Percentiles rank a stretch among this genome's conserved stretches.
These are phyloP conservation scores for Aspergillus neoniger DNA, from an alignment of 2,329 filamentous ascomycete species.

Conservation along the genomic window DNA sequence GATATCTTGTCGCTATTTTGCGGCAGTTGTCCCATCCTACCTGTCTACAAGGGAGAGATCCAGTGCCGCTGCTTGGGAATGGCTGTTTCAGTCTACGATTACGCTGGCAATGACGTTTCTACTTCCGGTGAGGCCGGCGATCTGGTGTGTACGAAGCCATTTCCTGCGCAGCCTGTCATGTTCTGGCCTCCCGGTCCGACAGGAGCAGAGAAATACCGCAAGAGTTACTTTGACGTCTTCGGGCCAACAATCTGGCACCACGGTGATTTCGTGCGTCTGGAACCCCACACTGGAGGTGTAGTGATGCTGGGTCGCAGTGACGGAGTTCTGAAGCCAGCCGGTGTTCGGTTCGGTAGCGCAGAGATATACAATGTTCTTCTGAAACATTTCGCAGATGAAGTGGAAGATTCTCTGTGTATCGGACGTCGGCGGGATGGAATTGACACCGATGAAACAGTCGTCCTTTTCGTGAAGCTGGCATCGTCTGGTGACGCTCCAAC, in stretches of 20 bases:
- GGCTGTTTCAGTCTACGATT: conserved; percentile 64
- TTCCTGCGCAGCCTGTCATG: conserved; percentile 85
- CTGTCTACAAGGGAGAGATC: conserved; percentile 72
- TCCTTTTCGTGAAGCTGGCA: conserved; percentile 81
- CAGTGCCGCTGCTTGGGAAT: conserved; percentile 78
- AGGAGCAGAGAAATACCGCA: conserved; percentile 74
- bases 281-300: conserved; percentile 71
- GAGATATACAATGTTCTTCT: conserved; percentile 97
- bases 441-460: conserved; percentile 82
- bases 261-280: conserved; percentile 81
- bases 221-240: conserved; percentile 88
- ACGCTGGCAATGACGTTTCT: conserved; percentile 60
- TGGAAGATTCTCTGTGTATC: conserved; percentile 86
- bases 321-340: conserved; percentile 87
- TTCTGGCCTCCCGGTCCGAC: conserved; percentile 72
- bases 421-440: conserved; percentile 68
- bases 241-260: conserved; percentile 76
- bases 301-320: conserved; percentile 92
- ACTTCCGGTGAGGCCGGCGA: conserved; percentile 74
- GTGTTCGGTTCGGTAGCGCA: conserved; percentile 87
- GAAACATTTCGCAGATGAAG: conserved; percentile 73
- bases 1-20: conserved; percentile 97
- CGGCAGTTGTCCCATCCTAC: conserved; percentile 73
- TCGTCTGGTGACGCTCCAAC: conserved; percentile 19
- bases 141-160: conserved; percentile 80